These are phyloP conservation scores for Ophiobolus disseminans DNA, from an alignment of 2,329 filamentous ascomycete species.

Conservation along the genomic window DNA sequence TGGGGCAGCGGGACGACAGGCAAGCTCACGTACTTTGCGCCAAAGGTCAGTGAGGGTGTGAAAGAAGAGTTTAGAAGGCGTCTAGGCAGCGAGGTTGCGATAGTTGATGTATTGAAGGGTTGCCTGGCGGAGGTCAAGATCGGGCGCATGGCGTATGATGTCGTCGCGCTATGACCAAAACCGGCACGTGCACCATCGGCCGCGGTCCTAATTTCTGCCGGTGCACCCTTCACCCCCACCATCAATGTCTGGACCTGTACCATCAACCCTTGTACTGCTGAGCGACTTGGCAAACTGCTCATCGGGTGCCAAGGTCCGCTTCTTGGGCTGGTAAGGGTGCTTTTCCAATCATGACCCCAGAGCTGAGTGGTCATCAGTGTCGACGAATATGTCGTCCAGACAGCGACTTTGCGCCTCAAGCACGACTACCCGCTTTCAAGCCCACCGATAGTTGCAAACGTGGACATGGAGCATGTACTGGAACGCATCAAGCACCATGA, in stretches of 20 bases:
- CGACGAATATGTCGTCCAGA: slow-evolving; percentile 62
- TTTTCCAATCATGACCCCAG: neutral
- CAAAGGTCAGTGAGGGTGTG: neutral
- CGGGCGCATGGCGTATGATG: slow-evolving; percentile 34
- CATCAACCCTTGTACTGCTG: slow-evolving; percentile 60
- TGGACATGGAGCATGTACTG: slow-evolving; percentile 76
- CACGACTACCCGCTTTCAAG: slow-evolving; percentile 65
- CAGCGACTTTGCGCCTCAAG: slow-evolving; percentile 70
- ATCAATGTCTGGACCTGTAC: slow-evolving; percentile 59
- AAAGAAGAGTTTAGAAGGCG: slow-evolving; percentile 2
- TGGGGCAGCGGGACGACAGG: slow-evolving; percentile 23
- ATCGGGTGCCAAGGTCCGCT: slow-evolving; percentile 81
- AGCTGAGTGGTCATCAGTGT: slow-evolving; percentile 56
- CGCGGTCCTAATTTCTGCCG: slow-evolving; percentile 21
- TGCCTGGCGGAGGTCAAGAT: slow-evolving; percentile 25
- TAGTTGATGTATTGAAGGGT: slow-evolving; percentile 19
- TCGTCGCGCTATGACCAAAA: slow-evolving; percentile 26
- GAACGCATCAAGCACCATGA: slow-evolving; percentile 68
- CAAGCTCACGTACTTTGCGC: slow-evolving; percentile 19
- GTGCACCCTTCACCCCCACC: slow-evolving; percentile 3
- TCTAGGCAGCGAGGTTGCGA: slow-evolving; percentile 15
- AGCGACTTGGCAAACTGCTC: slow-evolving; percentile 56
- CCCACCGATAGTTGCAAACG: slow-evolving; percentile 59
- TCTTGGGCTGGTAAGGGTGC: slow-evolving; percentile 81
- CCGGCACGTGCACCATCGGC: slow-evolving; percentile 23